Conservation (phyloP, 2,329 filamentous ascomycete species). For the Colletotrichum zoysiae region DNA sequence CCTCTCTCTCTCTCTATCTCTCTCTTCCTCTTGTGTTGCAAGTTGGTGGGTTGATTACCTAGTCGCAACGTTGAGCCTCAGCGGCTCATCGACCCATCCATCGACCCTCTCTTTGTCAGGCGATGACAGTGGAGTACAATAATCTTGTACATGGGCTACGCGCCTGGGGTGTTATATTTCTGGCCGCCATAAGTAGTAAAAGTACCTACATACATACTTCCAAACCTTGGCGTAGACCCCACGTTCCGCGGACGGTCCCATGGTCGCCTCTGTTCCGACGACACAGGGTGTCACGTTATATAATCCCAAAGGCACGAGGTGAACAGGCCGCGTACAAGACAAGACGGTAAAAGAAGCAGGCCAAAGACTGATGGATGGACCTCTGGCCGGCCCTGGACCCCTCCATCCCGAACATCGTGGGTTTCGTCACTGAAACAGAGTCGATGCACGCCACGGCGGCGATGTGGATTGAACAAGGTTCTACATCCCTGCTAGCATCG, state of each 20-base stretch:
- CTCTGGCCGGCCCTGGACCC: conserved; percentile 23
- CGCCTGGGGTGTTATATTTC: neutral
- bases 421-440: conserved; percentile 62
- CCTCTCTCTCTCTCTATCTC: neutral
- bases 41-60: neutral
- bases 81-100: neutral
- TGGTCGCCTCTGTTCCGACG: conserved; percentile 16
- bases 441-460: conserved; percentile 46
- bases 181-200: neutral
- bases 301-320: neutral
- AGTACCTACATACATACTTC: neutral
- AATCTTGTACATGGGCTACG: neutral
- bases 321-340: neutral
- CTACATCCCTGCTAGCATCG: conserved; percentile 50
- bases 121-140: neutral
- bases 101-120: neutral
- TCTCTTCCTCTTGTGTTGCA: neutral
- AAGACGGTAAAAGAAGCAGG: conserved; percentile 1
- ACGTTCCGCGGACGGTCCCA: neutral
- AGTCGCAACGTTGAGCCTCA: conserved; percentile 7
- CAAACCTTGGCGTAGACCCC: neutral
- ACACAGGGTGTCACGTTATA: neutral
- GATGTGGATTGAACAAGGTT: conserved; percentile 38
- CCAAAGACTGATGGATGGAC: neutral
- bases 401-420: conserved; percentile 55